Percentiles rank a stretch among this genome's conserved stretches.
phyloP scores from a whole-genome alignment of 2,329 filamentous ascomycete species.

The Dactylellina cionopaga region DNA sequence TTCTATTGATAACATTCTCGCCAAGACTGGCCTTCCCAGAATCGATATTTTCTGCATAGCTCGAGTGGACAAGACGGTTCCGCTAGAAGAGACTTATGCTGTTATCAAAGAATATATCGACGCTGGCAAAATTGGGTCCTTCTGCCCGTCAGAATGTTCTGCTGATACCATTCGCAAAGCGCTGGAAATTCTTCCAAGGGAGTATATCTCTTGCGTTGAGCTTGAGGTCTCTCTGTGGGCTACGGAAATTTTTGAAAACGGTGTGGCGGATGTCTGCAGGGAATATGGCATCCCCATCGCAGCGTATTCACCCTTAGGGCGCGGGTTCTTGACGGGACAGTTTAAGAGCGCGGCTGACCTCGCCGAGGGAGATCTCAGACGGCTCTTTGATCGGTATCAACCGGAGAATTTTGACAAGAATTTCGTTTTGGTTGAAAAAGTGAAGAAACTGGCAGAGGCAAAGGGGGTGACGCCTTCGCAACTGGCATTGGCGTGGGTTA shows the following conservation, averaged over 20 bases:
- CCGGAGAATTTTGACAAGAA: slow-evolving; percentile 72
- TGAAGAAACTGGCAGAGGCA: slow-evolving; percentile 69
- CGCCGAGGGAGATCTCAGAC: slow-evolving; percentile 65
- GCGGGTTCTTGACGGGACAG: slow-evolving; percentile 67
- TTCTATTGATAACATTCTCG: slow-evolving; percentile 69
- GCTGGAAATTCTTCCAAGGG: slow-evolving; percentile 58
- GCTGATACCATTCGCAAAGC: slow-evolving; percentile 65
- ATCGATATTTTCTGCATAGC: slow-evolving; percentile 71
- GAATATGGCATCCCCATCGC: slow-evolving; percentile 75
- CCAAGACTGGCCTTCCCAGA: slow-evolving; percentile 66
- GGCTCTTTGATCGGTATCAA: slow-evolving; percentile 69
- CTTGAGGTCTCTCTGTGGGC: slow-evolving; percentile 67
- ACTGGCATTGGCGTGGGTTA: slow-evolving; percentile 73
- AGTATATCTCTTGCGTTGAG: slow-evolving; percentile 61
- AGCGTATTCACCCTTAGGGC: slow-evolving; percentile 76
- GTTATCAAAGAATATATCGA: slow-evolving; percentile 66
- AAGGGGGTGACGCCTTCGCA: slow-evolving; percentile 72
- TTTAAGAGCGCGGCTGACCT: slow-evolving; percentile 68
- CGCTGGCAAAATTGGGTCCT: slow-evolving; percentile 66
- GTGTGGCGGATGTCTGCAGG: slow-evolving; percentile 67
- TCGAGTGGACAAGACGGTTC: slow-evolving; percentile 66
- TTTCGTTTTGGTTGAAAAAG: slow-evolving; percentile 69
- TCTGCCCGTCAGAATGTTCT: slow-evolving; percentile 66
- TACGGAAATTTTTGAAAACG: slow-evolving; percentile 66
- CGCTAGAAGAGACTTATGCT: slow-evolving; percentile 63